Base-by-base conservation (phyloP, 768 basidiomycete genomes). In the Lepiota brunneoincarnata region DNA sequence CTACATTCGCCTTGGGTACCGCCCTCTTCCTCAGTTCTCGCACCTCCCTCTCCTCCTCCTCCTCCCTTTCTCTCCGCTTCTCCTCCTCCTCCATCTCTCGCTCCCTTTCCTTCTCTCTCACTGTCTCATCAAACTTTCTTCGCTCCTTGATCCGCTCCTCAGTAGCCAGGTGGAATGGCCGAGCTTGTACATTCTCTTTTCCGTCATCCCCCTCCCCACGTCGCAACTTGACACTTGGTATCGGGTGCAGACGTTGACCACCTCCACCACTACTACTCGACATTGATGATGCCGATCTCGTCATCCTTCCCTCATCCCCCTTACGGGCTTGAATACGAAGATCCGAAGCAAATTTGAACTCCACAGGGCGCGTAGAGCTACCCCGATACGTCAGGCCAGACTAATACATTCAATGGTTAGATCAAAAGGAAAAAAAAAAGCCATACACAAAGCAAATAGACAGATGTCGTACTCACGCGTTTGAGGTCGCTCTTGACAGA, bases 1-100 rank as follows among this genome's bases (percentile, higher is more conserved):
- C 76, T 61, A 80, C 81, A 64, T 89, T 76, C 42, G 89, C 89
- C 67, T 75, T 81, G 20, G 86, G 84, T 42, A 91, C 70, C 15
- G 85, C 78, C 59, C 73, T 76, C 72, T 75, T 80, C 64, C 89
- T 71, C 62, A 87, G 56, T 70, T 84, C 86, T 64, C 66, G 75
- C 55, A 87, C 65, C 69, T 82, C 83, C 65, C 66, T 68, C 67
- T 81, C 84, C 68, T 88, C 86, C 60, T 79, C 74, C 62, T 75
- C 73, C 63, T 76, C 81, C 61, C 72, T 75, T 62, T 84, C 84
- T 60, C 68, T 69, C 54, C 68, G 67, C 49, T 66, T 66, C 65
- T 80, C 45, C 73, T 31, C 31, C 7, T 31, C 31, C 31, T 31
- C 31, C 31, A 9, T 31, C 31, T 31, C 31, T 48, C 75, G 65